Percentiles rank a stretch among this genome's conserved stretches.
Evolutionary conservation across 768 basidiomycete species (phyloP).

Genomic region (Amanita fuliginea): DNA sequence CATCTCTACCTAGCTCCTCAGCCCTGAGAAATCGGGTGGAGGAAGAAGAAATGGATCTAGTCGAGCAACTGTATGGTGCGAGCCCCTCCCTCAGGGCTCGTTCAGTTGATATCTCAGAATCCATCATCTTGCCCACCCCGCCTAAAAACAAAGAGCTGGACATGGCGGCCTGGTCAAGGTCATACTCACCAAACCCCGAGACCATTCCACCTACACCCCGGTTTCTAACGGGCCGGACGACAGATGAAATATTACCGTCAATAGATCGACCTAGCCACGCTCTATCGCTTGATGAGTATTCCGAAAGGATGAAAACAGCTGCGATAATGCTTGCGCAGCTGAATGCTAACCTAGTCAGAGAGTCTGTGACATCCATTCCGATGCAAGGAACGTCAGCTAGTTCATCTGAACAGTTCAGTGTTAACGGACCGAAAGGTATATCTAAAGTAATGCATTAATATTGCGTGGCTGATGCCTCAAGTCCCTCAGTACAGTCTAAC

Average conservation of each 20-base stretch:
- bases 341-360: slow-evolving; percentile 66
- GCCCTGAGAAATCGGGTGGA: slow-evolving; percentile 21
- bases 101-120: slow-evolving; percentile 72
- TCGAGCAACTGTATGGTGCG: slow-evolving; percentile 88
- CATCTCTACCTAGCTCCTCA: slow-evolving; percentile 14
- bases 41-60: slow-evolving; percentile 91
- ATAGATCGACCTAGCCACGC: slow-evolving; percentile 12
- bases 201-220: slow-evolving; percentile 9
- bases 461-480: slow-evolving; percentile 25
- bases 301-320: slow-evolving; percentile 95
- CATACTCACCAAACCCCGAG: slow-evolving; percentile 25
- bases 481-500: slow-evolving; percentile 7
- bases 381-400: slow-evolving; percentile 4
- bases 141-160: slow-evolving; percentile 89
- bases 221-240: slow-evolving; percentile 4
- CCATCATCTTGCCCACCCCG: slow-evolving; percentile 68
- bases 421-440: slow-evolving; percentile 13
- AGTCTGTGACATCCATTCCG: slow-evolving; percentile 24
- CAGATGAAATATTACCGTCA: background rate
- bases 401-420: slow-evolving; percentile 9
- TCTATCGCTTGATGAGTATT: slow-evolving; percentile 92
- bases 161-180: slow-evolving; percentile 70
- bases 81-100: slow-evolving; percentile 61
- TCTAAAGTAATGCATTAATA: slow-evolving; percentile 42
- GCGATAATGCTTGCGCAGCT: slow-evolving; percentile 98